These are phyloP conservation scores for Mycena haematopus DNA, from an alignment of 768 basidiomycete genomes.

Conservation along the genomic window DNA sequence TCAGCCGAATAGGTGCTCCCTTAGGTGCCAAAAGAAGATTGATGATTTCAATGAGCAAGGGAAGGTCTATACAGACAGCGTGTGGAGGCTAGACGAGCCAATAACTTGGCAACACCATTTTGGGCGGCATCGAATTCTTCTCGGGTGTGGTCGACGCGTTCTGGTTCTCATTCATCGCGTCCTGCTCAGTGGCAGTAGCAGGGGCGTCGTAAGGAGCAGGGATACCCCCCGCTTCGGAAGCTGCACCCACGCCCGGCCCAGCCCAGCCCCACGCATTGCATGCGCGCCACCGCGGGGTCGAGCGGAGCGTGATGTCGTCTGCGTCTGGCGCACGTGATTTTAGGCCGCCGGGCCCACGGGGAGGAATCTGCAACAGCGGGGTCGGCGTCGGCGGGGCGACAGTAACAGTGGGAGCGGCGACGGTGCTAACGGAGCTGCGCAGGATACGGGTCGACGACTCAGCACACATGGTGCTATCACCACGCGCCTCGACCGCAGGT, in stretches of 20 bases:
- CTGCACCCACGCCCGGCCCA: constrained; percentile 75
- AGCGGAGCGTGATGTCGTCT: constrained; percentile 66
- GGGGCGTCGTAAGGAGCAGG: not conserved
- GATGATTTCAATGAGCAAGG: too few species aligned
- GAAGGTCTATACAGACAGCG: too few species aligned
- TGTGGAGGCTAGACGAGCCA: constrained; percentile 40
- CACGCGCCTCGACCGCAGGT: constrained; percentile 37
- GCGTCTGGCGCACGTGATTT: constrained; percentile 55
- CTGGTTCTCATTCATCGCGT: constrained; percentile 37
- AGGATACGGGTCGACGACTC: constrained; percentile 40
- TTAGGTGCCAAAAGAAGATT: too few species aligned
- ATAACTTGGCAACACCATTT: constrained; percentile 47
- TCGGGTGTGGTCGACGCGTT: constrained; percentile 44
- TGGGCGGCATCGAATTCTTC: too few species aligned
- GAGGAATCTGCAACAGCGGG: not conserved
- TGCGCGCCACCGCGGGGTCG: constrained; percentile 50
- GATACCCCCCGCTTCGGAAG: constrained; percentile 50
- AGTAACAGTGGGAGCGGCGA: not conserved
- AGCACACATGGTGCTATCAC: constrained; percentile 47
- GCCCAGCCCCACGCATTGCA: constrained; percentile 62
- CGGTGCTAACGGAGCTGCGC: constrained; percentile 36
- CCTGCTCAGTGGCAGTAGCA: too few species aligned
- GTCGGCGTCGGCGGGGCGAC: not conserved
- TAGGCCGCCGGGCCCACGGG: constrained; percentile 18
- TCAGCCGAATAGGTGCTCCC: too few species aligned